Conservation (phyloP, 768 basidiomycete genomes). For the Auricularia cornea region DNA sequence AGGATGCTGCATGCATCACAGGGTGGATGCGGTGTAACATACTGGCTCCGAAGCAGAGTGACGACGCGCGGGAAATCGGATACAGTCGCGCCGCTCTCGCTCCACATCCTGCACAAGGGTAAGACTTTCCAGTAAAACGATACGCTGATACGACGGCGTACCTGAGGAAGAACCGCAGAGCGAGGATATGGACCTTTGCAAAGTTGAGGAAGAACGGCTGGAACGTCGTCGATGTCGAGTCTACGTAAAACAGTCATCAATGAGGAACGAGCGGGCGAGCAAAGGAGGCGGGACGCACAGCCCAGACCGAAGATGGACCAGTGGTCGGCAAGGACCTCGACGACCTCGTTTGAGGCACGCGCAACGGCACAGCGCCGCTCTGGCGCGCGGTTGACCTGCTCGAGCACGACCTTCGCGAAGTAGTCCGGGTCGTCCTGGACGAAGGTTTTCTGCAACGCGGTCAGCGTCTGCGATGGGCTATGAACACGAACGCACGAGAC, state of each 20-base stretch:
- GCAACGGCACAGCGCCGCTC: conserved; percentile 77
- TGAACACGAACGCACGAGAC: conserved; percentile 43
- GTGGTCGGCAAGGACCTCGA: conserved; percentile 74
- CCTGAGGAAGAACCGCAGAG: conserved; percentile 78
- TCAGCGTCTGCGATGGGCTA: not conserved
- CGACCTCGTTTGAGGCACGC: conserved; percentile 76
- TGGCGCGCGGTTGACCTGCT: conserved; percentile 66
- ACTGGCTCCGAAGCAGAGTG: conserved; percentile 79
- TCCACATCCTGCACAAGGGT: conserved; percentile 77
- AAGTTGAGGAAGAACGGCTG: conserved; percentile 87
- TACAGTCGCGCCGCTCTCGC: conserved; percentile 68
- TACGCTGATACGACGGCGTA: too few species aligned
- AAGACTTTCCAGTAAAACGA: too few species aligned
- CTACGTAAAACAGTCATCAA: conserved; percentile 24
- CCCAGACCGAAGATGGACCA: conserved; percentile 83
- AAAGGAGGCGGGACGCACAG: conserved; percentile 40
- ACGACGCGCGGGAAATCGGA: conserved; percentile 74
- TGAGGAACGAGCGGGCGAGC: not conserved
- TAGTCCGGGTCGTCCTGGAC: conserved; percentile 59
- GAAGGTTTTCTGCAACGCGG: conserved; percentile 47
- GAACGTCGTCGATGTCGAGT: conserved; percentile 73
- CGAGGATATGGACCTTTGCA: conserved; percentile 69
- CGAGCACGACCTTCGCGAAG: conserved; percentile 70
- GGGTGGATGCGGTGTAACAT: conserved; percentile 24
- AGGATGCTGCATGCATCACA: too few species aligned